These are phyloP conservation scores for Fusarium sp. DNA, from an alignment of 2,329 filamentous ascomycete genomes.

Conservation along the genomic window DNA sequence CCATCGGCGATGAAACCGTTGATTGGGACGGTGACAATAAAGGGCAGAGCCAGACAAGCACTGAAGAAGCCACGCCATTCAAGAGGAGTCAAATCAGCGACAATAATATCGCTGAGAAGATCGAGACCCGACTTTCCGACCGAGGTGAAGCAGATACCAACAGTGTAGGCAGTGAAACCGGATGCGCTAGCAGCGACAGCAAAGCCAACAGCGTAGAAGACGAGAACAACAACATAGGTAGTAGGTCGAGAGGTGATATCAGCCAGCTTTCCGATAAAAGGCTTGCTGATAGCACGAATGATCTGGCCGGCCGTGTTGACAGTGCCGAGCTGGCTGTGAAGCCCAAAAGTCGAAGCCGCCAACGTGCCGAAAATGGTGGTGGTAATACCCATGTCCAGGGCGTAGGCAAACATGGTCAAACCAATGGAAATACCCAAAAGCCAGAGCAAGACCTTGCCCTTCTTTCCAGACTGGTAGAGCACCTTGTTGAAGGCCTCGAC, in stretches of 20 bases:
- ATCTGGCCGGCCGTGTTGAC: conserved; percentile 50
- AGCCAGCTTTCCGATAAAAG: conserved; percentile 52
- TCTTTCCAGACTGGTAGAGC: conserved; percentile 51
- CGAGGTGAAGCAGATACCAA: conserved; percentile 52
- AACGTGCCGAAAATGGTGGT: conserved; percentile 48
- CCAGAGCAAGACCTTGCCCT: conserved; percentile 50
- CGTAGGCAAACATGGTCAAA: conserved; percentile 54
- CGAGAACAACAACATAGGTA: conserved; percentile 53
- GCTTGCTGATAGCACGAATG: conserved; percentile 53
- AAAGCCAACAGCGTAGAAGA: conserved; percentile 53
- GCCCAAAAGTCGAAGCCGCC: conserved; percentile 49
- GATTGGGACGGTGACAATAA: conserved; percentile 53
- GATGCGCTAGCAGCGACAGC: conserved; percentile 48
- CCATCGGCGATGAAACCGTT: conserved; percentile 56
- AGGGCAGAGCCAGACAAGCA: conserved; percentile 42
- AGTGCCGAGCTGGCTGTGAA: conserved; percentile 48
- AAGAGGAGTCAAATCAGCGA: conserved; percentile 51
- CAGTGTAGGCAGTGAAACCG: conserved; percentile 49
- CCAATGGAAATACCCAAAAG: conserved; percentile 50
- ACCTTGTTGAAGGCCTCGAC: conserved; percentile 55
- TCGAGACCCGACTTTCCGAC: conserved; percentile 53
- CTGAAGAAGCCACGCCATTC: conserved; percentile 53
- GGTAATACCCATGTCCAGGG: conserved; percentile 53
- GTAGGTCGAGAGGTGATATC: conserved; percentile 53
- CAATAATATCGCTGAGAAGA: conserved; percentile 52